Evolutionary conservation across 2,329 filamentous ascomycete species (phyloP).

Genomic region (Pyricularia sp.): DNA sequence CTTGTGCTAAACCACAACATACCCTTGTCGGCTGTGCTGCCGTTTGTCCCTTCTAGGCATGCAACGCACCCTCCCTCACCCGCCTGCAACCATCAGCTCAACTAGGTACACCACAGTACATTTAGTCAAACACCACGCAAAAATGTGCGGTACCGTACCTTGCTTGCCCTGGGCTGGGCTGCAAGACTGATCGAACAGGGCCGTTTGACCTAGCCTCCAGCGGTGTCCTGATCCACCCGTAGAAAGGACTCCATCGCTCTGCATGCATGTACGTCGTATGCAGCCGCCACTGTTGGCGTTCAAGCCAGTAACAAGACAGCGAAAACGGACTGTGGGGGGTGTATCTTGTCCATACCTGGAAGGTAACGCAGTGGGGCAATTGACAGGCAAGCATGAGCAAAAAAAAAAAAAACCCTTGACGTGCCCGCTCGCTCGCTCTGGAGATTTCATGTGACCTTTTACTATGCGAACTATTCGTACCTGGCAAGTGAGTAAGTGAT

Average conservation of each 20-base stretch:
- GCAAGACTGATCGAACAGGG: slow-evolving; percentile 1
- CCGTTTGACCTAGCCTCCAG: not conserved
- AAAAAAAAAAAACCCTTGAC: not conserved
- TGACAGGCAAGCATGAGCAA: not conserved
- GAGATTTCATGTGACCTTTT: not conserved
- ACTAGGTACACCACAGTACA: not conserved
- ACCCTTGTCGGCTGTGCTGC: not conserved
- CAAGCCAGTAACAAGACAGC: not conserved
- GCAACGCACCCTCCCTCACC: not conserved
- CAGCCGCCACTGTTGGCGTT: not conserved
- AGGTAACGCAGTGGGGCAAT: not conserved
- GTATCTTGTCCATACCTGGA: not conserved
- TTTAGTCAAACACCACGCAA: not conserved
- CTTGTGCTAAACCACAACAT: not conserved
- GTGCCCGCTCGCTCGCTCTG: not conserved
- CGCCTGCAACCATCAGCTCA: slow-evolving; percentile 1
- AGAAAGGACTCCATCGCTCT: not conserved
- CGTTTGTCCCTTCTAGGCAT: not conserved
- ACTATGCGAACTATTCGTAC: not conserved
- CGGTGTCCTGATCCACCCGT: not conserved
- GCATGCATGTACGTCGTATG: not conserved
- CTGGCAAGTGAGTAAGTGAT: not conserved
- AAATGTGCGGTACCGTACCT: not conserved
- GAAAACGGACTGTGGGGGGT: not conserved
- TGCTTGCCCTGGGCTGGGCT: not conserved